These are phyloP conservation scores for Scutellaria barbata DNA, from an alignment of 257 asterid genomes.

Conservation along the genomic window DNA sequence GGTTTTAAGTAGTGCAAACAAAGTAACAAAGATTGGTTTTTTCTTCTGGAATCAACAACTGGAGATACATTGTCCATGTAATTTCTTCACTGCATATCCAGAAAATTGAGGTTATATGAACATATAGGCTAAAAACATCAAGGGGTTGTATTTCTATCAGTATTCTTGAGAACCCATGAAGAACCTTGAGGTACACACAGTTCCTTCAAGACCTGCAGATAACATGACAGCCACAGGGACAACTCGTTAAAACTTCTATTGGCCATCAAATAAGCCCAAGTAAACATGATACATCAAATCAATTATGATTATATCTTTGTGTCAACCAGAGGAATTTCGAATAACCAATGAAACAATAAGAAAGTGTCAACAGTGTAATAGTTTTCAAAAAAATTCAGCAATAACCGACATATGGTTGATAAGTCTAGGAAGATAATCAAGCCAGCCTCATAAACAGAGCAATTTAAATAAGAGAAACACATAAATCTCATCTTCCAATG, in stretches of 20 bases:
- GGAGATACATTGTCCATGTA: too few relatives aligned
- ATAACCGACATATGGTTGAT: too few relatives aligned
- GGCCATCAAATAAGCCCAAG: background rate
- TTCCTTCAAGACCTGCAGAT: constrained; percentile 72
- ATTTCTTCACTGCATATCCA: too few relatives aligned
- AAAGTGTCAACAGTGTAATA: background rate
- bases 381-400: too few relatives aligned
- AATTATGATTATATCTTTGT: background rate
- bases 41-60: too few relatives aligned
- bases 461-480: background rate
- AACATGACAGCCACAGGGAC: constrained; percentile 1
- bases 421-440: background rate
- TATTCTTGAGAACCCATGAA: constrained; percentile 67
- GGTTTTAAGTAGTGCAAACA: too few relatives aligned
- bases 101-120: background rate
- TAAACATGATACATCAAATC: background rate
- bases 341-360: background rate
- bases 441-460: background rate
- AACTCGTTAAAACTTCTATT: background rate
- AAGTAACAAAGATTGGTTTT: too few relatives aligned
- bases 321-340: background rate
- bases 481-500: too few relatives aligned
- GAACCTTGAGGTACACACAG: constrained; percentile 62
- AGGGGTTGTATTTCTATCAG: constrained; percentile 52
- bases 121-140: constrained; percentile 16